Evolutionary conservation across 1,284 basidiomycete species (phyloP).

Genomic region (Cryptococcus sp.): DNA sequence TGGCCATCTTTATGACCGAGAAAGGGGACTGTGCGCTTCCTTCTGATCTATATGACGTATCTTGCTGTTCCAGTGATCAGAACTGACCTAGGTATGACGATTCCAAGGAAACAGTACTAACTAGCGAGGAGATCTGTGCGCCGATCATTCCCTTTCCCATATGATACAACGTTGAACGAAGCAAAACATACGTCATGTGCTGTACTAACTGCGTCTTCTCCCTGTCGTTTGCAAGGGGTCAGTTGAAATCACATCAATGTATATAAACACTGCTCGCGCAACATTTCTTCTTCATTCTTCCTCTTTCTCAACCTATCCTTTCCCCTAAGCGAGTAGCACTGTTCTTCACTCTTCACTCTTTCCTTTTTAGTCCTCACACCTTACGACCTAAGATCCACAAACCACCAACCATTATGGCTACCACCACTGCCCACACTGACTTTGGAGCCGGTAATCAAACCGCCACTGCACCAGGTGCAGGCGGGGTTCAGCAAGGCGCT

Average conservation of each 20-base stretch:
- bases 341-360: background rate
- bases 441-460: background rate
- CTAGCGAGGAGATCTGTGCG: no score
- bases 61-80: no score
- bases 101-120: no score
- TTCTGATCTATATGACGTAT: no score
- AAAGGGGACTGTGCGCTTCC: no score
- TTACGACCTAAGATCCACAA: background rate
- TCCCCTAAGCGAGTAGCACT: background rate
- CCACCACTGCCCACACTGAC: conserved; percentile 1
- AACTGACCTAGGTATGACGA: no score
- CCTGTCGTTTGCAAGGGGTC: no score
- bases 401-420: background rate
- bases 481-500: background rate
- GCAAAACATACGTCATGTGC: no score
- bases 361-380: background rate
- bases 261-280: background rate
- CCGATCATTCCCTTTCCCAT: no score
- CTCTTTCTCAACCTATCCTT: conserved; percentile 4
- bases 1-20: no score
- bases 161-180: no score
- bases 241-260: background rate
- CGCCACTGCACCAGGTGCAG: background rate
- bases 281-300: conserved; percentile 1
- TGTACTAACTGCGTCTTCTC: no score